Conservation (phyloP, 2,329 filamentous ascomycete genomes). For the Diaporthe sp. region DNA sequence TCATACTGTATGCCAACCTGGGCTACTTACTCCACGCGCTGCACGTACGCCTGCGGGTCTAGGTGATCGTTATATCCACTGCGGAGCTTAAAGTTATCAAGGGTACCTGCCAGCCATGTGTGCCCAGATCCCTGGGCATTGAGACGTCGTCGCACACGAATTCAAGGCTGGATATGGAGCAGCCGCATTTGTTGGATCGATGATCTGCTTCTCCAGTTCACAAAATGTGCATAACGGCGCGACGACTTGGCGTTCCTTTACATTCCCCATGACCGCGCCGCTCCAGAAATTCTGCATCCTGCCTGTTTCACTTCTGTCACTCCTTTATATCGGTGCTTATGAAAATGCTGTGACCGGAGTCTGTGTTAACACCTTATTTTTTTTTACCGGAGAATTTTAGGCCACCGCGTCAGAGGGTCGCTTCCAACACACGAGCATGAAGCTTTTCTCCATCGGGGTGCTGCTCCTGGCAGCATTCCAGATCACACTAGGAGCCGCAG, state of each 20-base stretch:
- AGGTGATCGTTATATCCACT: constrained; percentile 31
- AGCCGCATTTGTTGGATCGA: not conserved
- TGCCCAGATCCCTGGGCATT: constrained; percentile 21
- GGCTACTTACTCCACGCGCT: constrained; percentile 1
- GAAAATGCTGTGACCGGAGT: constrained; percentile 18
- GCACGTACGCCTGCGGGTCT: constrained; percentile 14
- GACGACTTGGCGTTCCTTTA: constrained; percentile 1
- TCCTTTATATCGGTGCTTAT: not conserved
- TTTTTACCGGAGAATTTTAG: not conserved
- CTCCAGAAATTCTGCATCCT: not conserved
- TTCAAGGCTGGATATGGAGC: constrained; percentile 11
- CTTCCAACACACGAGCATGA: constrained; percentile 21
- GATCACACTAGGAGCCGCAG: constrained; percentile 4
- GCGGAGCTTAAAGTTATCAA: constrained; percentile 22
- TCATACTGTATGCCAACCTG: constrained; percentile 3
- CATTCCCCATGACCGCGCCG: not conserved
- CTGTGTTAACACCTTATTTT: not conserved
- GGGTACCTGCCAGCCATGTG: constrained; percentile 25
- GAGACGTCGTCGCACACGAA: constrained; percentile 13
- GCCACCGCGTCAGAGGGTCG: not conserved
- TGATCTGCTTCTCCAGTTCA: constrained; percentile 8
- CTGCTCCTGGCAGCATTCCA: constrained; percentile 19
- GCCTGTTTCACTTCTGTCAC: not conserved
- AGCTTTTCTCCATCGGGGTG: not conserved
- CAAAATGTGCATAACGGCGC: constrained; percentile 4